phyloP scores from a whole-genome alignment of 2,329 filamentous ascomycete species.

The Aspergillus novofumigatus region DNA sequence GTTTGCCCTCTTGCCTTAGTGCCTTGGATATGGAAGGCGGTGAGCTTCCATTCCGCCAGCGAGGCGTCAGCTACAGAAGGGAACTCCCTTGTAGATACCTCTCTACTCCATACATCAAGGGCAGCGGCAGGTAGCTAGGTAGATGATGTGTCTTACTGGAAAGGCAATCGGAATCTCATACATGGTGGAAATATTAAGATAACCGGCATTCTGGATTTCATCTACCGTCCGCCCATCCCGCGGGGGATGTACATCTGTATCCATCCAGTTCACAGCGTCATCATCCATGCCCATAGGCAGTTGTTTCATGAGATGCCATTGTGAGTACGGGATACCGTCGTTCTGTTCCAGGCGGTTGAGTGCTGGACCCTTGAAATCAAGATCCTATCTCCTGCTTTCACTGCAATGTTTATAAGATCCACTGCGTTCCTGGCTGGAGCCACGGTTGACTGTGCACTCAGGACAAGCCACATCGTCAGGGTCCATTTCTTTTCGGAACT shows the following conservation, averaged over 20 bases:
- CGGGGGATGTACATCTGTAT: background rate
- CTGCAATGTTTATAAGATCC: background rate
- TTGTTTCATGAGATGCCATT: background rate
- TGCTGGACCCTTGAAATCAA: too few relatives aligned
- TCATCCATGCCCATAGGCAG: background rate
- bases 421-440: background rate
- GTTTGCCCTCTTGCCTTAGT: slow-evolving; percentile 8
- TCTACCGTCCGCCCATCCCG: background rate
- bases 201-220: background rate
- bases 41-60: background rate
- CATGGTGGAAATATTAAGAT: too few relatives aligned
- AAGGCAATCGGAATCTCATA: too few relatives aligned
- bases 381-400: too few relatives aligned
- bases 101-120: too few relatives aligned
- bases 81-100: too few relatives aligned
- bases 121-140: too few relatives aligned
- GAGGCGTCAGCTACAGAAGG: too few relatives aligned
- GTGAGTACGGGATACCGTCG: background rate
- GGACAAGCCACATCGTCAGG: background rate
- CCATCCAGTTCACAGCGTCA: background rate
- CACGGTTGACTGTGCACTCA: background rate
- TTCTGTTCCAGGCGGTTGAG: too few relatives aligned
- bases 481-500: background rate
- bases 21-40: background rate
- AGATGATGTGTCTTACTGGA: background rate